Conservation (phyloP, 2,329 filamentous ascomycete genomes). For the Phyllachora maydis region DNA sequence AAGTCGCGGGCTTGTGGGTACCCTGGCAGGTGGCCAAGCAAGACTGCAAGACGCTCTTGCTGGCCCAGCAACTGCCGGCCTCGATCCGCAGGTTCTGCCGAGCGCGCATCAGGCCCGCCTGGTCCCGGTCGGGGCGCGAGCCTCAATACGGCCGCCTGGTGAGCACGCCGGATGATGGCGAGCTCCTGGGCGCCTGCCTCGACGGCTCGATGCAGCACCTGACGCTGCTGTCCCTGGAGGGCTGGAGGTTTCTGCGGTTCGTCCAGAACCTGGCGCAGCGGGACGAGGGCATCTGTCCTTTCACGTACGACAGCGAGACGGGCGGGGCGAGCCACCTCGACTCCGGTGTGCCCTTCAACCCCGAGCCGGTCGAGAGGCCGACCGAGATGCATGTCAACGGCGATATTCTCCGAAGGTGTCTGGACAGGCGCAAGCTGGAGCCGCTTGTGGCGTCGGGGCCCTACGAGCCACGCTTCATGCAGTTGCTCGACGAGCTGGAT, state of each 20-base stretch:
- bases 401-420: slow-evolving; percentile 36
- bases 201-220: slow-evolving; percentile 55
- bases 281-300: slow-evolving; percentile 26
- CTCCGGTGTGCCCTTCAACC: slow-evolving; percentile 7
- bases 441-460: slow-evolving; percentile 13
- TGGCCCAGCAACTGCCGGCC: slow-evolving; percentile 30
- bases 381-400: slow-evolving; percentile 45
- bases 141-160: slow-evolving; percentile 20
- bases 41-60: slow-evolving; percentile 27
- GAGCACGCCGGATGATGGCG: slow-evolving; percentile 20
- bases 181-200: slow-evolving; percentile 43
- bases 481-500: slow-evolving; percentile 28
- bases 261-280: slow-evolving; percentile 46
- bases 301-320: too few relatives aligned
- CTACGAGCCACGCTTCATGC: slow-evolving; percentile 18
- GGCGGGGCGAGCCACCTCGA: too few relatives aligned
- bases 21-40: slow-evolving; percentile 18
- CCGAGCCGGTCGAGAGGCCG: slow-evolving; percentile 18
- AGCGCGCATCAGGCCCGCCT: slow-evolving; percentile 29
- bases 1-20: slow-evolving; percentile 27
- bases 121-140: slow-evolving; percentile 15
- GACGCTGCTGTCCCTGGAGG: slow-evolving; percentile 35
- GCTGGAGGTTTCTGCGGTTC: slow-evolving; percentile 51
- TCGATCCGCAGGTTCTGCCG: slow-evolving; percentile 35
- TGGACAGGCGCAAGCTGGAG: slow-evolving; percentile 24